These are phyloP conservation scores for Pseudomassariella vexata DNA, from an alignment of 2,329 filamentous ascomycete genomes.

Conservation along the genomic window DNA sequence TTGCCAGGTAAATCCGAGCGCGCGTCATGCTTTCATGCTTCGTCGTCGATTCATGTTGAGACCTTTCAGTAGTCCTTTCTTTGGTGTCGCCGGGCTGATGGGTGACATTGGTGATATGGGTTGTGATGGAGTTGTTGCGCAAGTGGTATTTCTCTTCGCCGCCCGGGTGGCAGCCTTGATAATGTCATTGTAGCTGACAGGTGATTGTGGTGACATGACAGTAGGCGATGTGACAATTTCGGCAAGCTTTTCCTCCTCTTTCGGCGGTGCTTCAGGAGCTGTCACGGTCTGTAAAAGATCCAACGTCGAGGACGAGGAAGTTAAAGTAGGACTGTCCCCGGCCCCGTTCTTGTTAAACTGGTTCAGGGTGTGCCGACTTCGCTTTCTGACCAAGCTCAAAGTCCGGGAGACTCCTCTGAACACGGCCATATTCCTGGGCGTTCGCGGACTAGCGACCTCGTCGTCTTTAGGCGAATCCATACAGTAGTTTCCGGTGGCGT, in stretches of 20 bases:
- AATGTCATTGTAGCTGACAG: conserved; percentile 44
- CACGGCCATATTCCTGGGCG: conserved; percentile 39
- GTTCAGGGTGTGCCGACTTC: conserved; percentile 42
- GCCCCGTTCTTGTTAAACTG: conserved; percentile 24
- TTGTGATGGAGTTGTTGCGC: conserved; percentile 17
- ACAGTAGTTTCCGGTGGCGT: conserved; percentile 33
- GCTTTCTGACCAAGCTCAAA: conserved; percentile 48
- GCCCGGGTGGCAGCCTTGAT: conserved; percentile 37
- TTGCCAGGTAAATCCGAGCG: too few relatives aligned
- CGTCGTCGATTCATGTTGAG: conserved; percentile 30
- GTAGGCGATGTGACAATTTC: conserved; percentile 7
- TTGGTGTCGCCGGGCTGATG: conserved; percentile 13
- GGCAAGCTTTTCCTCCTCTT: conserved; percentile 10
- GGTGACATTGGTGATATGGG: conserved; percentile 14
- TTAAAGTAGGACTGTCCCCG: conserved; percentile 25
- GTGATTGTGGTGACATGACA: conserved; percentile 15
- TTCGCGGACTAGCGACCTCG: conserved; percentile 24
- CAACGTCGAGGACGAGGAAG: conserved; percentile 21
- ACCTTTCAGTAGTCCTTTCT: conserved; percentile 28
- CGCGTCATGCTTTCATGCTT: conserved; percentile 32
- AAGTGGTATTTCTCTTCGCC: conserved; percentile 18
- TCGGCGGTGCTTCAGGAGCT: conserved; percentile 5
- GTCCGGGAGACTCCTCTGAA: conserved; percentile 44
- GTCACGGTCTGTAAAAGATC: conserved; percentile 16
- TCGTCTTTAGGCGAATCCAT: conserved; percentile 19